Conservation (phyloP, 371 early-diverging fungal species). For the Coemansia sp. region DNA sequence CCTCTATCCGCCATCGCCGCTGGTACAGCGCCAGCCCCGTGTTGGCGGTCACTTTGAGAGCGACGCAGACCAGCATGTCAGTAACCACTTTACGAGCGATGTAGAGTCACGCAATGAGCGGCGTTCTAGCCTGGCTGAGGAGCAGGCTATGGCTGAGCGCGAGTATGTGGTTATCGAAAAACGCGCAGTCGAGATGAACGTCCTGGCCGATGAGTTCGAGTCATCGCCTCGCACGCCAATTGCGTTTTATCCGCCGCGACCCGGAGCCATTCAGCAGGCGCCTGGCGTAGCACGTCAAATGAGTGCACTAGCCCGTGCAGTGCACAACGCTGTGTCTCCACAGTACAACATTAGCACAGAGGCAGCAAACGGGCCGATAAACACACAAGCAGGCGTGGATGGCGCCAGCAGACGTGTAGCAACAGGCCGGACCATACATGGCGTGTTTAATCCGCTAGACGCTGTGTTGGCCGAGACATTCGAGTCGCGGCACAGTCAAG, state of each 20-base stretch:
- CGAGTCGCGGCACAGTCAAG: slow-evolving; percentile 38
- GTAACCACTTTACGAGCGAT: slow-evolving; percentile 15
- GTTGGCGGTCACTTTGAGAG: slow-evolving; percentile 16
- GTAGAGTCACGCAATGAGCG: slow-evolving; percentile 37
- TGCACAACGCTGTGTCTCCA: slow-evolving; percentile 41
- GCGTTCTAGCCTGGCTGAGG: slow-evolving; percentile 42
- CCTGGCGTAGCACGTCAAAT: slow-evolving; percentile 43
- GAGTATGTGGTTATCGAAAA: slow-evolving; percentile 89
- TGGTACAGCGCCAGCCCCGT: slow-evolving; percentile 40
- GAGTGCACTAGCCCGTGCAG: slow-evolving; percentile 46
- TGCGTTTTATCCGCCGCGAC: slow-evolving; percentile 44
- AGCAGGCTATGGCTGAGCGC: slow-evolving; percentile 63
- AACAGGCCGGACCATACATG: not conserved
- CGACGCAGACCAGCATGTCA: slow-evolving; percentile 8
- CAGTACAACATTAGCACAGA: slow-evolving; percentile 42
- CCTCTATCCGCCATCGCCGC: slow-evolving; percentile 10
- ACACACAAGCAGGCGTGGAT: not conserved
- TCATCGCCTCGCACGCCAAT: slow-evolving; percentile 47
- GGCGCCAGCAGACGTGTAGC: not conserved
- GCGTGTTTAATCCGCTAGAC: slow-evolving; percentile 47
- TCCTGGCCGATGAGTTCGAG: slow-evolving; percentile 75
- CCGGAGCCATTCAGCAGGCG: slow-evolving; percentile 37
- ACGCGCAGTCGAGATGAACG: slow-evolving; percentile 81
- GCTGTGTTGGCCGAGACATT: slow-evolving; percentile 39
- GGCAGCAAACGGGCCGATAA: slow-evolving; percentile 41